Evolutionary conservation across 495 filamentous ascomycete genomes (phyloP).

Genomic region (Podospora sp.): DNA sequence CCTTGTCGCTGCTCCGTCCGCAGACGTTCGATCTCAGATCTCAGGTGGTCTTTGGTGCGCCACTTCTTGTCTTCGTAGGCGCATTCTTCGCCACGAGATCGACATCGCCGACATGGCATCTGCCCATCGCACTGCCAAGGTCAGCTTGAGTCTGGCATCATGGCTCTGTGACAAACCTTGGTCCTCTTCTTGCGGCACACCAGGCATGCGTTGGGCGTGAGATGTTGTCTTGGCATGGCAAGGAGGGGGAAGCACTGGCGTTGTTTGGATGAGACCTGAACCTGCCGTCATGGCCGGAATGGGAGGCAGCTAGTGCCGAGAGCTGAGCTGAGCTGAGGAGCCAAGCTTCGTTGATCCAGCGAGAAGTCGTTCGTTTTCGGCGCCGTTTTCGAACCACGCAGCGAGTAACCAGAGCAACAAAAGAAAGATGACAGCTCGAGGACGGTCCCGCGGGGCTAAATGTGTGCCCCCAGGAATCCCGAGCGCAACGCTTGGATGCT

Average conservation of each 20-base stretch:
- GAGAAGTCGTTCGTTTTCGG: background rate
- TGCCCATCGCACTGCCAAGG: slow-evolving; percentile 35
- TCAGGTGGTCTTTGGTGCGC: slow-evolving; percentile 39
- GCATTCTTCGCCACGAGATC: slow-evolving; percentile 37
- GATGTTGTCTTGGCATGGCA: slow-evolving; percentile 36
- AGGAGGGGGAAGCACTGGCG: slow-evolving; percentile 13
- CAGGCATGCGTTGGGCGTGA: background rate
- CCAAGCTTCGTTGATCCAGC: background rate
- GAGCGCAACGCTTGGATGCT: background rate
- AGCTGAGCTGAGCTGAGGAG: background rate
- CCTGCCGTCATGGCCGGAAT: background rate
- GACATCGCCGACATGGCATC: slow-evolving; percentile 33
- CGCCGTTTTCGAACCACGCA: background rate
- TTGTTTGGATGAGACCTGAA: background rate
- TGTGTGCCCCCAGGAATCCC: background rate
- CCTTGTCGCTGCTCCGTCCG: slow-evolving; percentile 33
- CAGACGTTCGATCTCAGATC: slow-evolving; percentile 36
- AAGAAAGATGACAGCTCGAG: background rate
- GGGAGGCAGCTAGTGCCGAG: background rate
- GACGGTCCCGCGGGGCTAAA: background rate
- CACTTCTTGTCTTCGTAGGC: slow-evolving; percentile 38
- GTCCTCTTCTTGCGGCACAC: slow-evolving; percentile 4
- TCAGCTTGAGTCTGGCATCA: slow-evolving; percentile 11
- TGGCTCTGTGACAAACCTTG: slow-evolving; percentile 5
- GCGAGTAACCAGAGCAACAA: background rate